Percentiles rank a stretch among this genome's conserved stretches.
phyloP scores from a whole-genome alignment of 2,329 filamentous ascomycete species.

The Tolypocladium endophyticum region DNA sequence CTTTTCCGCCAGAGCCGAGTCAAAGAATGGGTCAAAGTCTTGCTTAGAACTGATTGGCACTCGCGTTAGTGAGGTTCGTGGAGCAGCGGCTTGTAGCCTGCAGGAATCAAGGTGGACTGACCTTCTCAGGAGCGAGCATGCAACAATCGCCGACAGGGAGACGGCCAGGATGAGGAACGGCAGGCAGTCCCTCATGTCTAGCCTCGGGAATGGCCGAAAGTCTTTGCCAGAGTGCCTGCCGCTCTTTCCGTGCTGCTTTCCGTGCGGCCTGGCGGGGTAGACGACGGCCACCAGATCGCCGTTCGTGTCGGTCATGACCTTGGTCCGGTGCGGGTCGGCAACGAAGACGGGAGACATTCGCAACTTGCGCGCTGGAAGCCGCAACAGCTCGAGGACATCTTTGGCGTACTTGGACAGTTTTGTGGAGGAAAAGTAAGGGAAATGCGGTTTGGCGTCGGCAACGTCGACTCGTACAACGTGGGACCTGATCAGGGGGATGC shows the following conservation, averaged over 20 bases:
- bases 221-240: background rate
- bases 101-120: conserved; percentile 1
- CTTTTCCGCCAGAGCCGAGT: background rate
- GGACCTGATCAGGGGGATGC: background rate
- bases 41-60: background rate
- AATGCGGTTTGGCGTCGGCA: background rate
- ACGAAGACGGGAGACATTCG: conserved; percentile 7
- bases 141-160: conserved; percentile 6
- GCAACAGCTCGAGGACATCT: conserved; percentile 3
- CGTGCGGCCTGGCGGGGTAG: too few relatives aligned
- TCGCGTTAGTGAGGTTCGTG: background rate
- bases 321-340: background rate
- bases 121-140: conserved; percentile 8
- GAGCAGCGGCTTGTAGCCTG: background rate
- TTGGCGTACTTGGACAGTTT: conserved; percentile 1
- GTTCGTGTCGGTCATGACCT: conserved; percentile 8
- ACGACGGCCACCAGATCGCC: conserved; percentile 6
- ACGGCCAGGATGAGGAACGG: conserved; percentile 8
- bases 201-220: conserved; percentile 1
- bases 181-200: conserved; percentile 6
- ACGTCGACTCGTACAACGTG: conserved; percentile 4
- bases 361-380: background rate
- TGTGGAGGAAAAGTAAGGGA: background rate
- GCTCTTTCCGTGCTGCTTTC: background rate
- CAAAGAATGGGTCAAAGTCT: background rate